Evolutionary conservation across 345 rosid species (phyloP).

Genomic region (Dipteronia dyeriana): DNA sequence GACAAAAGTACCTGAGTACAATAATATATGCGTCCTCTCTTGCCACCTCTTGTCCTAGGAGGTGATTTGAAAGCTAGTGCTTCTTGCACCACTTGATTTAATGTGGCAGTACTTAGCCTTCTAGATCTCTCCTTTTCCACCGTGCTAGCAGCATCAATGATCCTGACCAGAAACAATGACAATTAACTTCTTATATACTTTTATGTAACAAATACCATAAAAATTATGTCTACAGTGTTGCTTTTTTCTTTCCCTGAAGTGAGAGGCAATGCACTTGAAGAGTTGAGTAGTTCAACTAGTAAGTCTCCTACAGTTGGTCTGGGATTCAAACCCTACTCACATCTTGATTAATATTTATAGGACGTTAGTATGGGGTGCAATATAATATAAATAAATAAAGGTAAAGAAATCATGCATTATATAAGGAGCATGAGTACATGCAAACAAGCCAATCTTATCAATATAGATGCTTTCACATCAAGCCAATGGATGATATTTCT

Average conservation of each 20-base stretch:
- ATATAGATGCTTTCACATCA: not conserved
- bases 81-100: conserved; percentile 86
- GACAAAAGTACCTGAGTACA: conserved; percentile 75
- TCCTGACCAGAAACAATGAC: conserved; percentile 43
- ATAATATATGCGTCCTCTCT: conserved; percentile 83
- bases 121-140: conserved; percentile 93
- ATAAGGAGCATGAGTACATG: not conserved
- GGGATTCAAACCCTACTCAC: not conserved
- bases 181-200: not conserved
- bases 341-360: not conserved
- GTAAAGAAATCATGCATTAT: not conserved
- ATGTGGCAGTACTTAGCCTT: conserved; percentile 76
- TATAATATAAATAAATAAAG: not conserved
- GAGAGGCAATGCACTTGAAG: not conserved
- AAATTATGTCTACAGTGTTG: not conserved
- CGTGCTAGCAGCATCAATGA: conserved; percentile 69
- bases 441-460: conserved; percentile 11
- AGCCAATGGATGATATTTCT: not conserved
- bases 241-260: not conserved
- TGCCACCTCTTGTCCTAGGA: conserved; percentile 91
- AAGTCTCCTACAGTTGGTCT: not conserved
- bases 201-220: not conserved
- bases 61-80: conserved; percentile 91
- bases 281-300: not conserved
- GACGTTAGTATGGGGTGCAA: not conserved